Conservation (phyloP, 75 land plant genomes). For the Pseudotsuga menziesii region DNA sequence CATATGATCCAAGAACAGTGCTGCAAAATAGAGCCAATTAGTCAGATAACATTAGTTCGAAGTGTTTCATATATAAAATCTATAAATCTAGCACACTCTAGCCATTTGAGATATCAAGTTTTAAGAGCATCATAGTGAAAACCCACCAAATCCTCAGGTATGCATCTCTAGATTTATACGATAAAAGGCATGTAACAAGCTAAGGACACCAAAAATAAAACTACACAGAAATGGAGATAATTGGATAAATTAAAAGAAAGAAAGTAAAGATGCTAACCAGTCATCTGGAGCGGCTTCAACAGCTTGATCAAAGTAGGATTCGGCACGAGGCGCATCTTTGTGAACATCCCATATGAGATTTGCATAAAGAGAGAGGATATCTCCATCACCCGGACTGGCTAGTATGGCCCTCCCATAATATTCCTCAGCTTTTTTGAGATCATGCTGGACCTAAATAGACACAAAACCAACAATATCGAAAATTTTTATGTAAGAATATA, state of each 20-base stretch:
- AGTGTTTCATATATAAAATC: neutral
- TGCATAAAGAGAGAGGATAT: slow-evolving; percentile 38
- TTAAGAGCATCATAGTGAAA: too few species aligned
- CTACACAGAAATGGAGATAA: too few species aligned
- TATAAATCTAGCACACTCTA: neutral
- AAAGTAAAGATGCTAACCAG: slow-evolving; percentile 15
- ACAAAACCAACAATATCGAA: too few species aligned
- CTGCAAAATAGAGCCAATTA: neutral
- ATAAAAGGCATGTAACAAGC: too few species aligned
- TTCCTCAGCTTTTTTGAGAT: slow-evolving; percentile 34
- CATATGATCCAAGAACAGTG: slow-evolving; percentile 31
- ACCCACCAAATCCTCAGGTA: too few species aligned
- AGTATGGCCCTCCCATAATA: slow-evolving; percentile 51
- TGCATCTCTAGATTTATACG: too few species aligned
- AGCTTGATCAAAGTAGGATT: slow-evolving; percentile 50
- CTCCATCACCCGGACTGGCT: slow-evolving; percentile 45
- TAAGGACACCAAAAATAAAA: too few species aligned
- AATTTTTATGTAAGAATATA: too few species aligned
- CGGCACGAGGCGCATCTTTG: slow-evolving; percentile 40
- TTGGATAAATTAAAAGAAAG: too few species aligned
- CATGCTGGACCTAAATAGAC: slow-evolving; percentile 12
- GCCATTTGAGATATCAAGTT: neutral
- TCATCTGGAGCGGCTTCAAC: slow-evolving; percentile 54
- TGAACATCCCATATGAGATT: slow-evolving; percentile 43
- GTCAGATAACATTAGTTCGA: neutral